Percentiles rank a stretch among this genome's conserved stretches.
phyloP scores from a whole-genome alignment of 2,329 filamentous ascomycete genomes.

The Acephala macrosclerotiorum region DNA sequence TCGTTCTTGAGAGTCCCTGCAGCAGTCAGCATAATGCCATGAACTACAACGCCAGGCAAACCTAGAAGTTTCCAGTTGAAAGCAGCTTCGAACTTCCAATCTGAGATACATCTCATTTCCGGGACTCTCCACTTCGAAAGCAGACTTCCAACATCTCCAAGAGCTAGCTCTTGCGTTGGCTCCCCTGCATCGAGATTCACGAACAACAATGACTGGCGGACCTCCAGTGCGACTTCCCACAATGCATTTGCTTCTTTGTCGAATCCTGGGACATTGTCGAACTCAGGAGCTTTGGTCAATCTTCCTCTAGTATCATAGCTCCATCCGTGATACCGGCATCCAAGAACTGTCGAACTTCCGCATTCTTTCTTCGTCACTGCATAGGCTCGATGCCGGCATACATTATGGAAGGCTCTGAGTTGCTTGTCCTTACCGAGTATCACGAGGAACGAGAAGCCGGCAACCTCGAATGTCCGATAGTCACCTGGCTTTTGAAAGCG shows the following conservation, averaged over 20 bases:
- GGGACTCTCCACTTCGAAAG: constrained; percentile 23
- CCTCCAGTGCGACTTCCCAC: constrained; percentile 36
- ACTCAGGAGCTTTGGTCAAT: constrained; percentile 42
- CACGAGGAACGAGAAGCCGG: constrained; percentile 39
- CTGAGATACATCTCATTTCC: constrained; percentile 29
- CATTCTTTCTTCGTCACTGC: constrained; percentile 40
- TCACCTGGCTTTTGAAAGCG: constrained; percentile 41
- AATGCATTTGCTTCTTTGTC: constrained; percentile 38
- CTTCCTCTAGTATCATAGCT: constrained; percentile 41
- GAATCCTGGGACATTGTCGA: constrained; percentile 40
- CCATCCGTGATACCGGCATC: constrained; percentile 44
- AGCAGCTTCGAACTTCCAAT: constrained; percentile 37
- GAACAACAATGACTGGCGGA: constrained; percentile 35
- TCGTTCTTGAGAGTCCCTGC: background rate
- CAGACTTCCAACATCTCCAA: background rate
- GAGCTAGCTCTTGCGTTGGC: constrained; percentile 9
- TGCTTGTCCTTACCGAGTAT: constrained; percentile 41
- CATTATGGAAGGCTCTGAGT: constrained; percentile 41
- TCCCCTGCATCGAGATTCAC: constrained; percentile 35
- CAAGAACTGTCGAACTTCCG: constrained; percentile 39
- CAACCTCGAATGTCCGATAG: constrained; percentile 40
- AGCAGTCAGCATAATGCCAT: background rate
- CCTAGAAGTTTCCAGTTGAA: constrained; percentile 43
- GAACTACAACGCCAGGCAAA: constrained; percentile 15
- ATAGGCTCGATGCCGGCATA: constrained; percentile 43